Evolutionary conservation across 352 stramenopile genomes (phyloP), one percentile per base, ranked within the genome.

Genomic region (Phytopythium sindhum): DNA sequence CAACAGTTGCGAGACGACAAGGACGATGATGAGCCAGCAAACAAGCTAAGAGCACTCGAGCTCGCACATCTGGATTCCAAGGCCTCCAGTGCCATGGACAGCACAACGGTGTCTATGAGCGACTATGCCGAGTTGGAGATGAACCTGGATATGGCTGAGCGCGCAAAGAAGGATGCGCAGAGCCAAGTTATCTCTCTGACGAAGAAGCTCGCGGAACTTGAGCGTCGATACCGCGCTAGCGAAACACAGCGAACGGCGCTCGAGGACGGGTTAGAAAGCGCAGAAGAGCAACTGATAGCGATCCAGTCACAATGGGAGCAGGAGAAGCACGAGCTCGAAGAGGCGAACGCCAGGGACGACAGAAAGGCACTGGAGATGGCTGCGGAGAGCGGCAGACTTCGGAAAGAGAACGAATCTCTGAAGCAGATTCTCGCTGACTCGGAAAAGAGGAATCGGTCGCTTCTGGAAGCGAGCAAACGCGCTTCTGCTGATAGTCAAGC

Each of bases 231-330:
- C 29, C 67, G 80, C 28, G 68, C 69, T 2, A 79, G 74, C 10
- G 72, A 88, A 48, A 51, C 70, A 17, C 69, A 86, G 37, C 72
- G 80, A 6, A 51, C 64, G 6, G 76, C 74, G 28, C 57, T 92
- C 7, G 75, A 75, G 0, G 70, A 72, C 7, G 76, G 75, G 9
- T 59, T 92, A 2, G 70, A 82, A 51, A 66, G 72, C 51, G 80
- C 74, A 23, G 77, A 92, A 52, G 35, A 86, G 41, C 77, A 92
- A 35, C 70, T 86, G 2, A 77, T 69, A 2, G 69, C 67, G 17
- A 60, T 89, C 12, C 80, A 88, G 55, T 72, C 72, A 2, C 76
- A 90, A 42, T 92, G 80, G 80, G 66, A 78, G 3, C 65, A 84
- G 41, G 84, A 90, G 66, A 92, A 90, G 66, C 65, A 74, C 2